Evolutionary conservation across 768 basidiomycete genomes (phyloP).

Genomic region (Mycena indigotica): DNA sequence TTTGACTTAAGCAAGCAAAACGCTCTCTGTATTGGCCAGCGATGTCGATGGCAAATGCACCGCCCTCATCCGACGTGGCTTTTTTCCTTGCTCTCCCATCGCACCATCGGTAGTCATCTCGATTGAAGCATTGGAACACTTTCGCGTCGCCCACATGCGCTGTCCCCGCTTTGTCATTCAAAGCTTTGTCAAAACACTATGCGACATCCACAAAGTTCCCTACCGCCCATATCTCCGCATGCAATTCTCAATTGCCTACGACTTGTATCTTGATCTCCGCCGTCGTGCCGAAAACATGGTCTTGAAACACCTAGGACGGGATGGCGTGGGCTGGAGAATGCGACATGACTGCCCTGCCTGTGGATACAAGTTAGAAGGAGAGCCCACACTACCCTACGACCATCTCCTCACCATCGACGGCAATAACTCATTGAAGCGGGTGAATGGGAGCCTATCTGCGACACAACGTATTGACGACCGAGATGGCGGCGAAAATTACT

Average conservation of each 20-base stretch:
- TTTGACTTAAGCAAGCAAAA: background rate
- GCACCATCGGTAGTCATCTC: conserved; percentile 8
- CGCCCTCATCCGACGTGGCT: conserved; percentile 4
- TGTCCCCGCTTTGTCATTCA: conserved; percentile 20
- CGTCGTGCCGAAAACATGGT: conserved; percentile 11
- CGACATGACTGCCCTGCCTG: conserved; percentile 31
- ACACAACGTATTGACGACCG: conserved; percentile 8
- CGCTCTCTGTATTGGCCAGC: background rate
- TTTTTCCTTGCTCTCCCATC: conserved; percentile 15
- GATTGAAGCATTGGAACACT: conserved; percentile 13
- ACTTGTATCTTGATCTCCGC: conserved; percentile 23
- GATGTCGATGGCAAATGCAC: background rate
- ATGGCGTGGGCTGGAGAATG: conserved; percentile 24
- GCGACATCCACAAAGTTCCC: conserved; percentile 19
- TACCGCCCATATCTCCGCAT: conserved; percentile 11
- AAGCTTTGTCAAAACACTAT: conserved; percentile 18
- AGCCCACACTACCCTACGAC: conserved; percentile 20
- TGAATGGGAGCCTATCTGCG: conserved; percentile 11
- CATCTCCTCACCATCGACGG: conserved; percentile 29
- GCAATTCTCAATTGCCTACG: conserved; percentile 25
- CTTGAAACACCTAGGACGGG: conserved; percentile 19
- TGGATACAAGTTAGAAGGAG: conserved; percentile 27
- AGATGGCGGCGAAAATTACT: conserved; percentile 8
- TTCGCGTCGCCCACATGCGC: conserved; percentile 4
- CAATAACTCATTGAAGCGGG: conserved; percentile 27